These are phyloP conservation scores for Quercus gilva DNA, from an alignment of 306 rosid genomes.

Conservation along the genomic window DNA sequence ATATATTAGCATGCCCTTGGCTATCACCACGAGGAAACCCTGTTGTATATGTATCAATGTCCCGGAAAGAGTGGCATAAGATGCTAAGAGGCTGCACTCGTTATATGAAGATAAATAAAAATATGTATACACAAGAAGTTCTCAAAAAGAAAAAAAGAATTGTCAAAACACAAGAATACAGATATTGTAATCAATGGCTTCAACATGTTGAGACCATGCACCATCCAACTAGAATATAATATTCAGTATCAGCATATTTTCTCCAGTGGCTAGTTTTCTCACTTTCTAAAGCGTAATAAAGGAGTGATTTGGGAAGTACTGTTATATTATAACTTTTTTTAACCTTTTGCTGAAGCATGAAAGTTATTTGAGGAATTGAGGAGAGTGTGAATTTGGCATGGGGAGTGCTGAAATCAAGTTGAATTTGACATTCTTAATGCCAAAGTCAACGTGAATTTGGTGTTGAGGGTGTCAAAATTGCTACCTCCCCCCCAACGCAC, in stretches of 20 bases:
- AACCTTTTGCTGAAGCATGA: too few species aligned
- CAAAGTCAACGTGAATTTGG: too few species aligned
- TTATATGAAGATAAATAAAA: neutral
- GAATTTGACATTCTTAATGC: too few species aligned
- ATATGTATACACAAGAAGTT: neutral
- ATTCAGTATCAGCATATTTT: neutral
- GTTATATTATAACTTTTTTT: too few species aligned
- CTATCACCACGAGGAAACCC: constrained; percentile 91
- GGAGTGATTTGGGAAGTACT: neutral
- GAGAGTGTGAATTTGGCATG: too few species aligned
- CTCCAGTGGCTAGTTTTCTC: neutral
- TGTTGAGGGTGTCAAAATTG: too few species aligned
- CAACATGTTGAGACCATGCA: constrained; percentile 1
- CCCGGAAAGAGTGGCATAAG: constrained; percentile 88
- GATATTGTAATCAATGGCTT: neutral
- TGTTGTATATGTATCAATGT: constrained; percentile 76
- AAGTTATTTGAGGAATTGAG: too few species aligned
- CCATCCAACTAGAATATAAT: neutral
- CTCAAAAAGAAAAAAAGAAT: constrained; percentile 1
- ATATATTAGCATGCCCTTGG: constrained; percentile 78
- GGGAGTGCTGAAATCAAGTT: too few species aligned
- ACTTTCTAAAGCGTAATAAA: constrained; percentile 4
- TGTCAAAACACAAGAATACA: constrained; percentile 12
- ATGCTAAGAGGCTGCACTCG: constrained; percentile 85
- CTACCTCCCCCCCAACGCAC: too few species aligned